These are phyloP conservation scores for Lachnellula subtilissima DNA, from an alignment of 2,329 filamentous ascomycete genomes.

Conservation along the genomic window DNA sequence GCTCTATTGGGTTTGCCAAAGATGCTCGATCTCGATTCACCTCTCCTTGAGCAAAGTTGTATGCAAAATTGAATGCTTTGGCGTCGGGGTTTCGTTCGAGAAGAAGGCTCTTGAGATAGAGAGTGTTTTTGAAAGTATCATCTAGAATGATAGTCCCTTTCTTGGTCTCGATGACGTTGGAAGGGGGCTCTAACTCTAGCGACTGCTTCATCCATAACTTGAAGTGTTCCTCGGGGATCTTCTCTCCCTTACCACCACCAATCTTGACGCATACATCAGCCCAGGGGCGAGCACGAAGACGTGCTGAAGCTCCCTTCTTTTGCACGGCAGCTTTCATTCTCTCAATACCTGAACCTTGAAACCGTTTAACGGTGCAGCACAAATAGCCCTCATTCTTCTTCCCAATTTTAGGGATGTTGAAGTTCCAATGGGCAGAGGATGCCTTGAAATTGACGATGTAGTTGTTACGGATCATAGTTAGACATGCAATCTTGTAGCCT, in stretches of 20 bases:
- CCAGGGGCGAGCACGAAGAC: too few species aligned
- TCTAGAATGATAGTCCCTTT: too few species aligned
- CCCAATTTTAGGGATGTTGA: conserved; percentile 9
- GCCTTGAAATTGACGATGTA: conserved; percentile 18
- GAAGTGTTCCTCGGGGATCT: too few species aligned
- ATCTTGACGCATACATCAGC: too few species aligned
- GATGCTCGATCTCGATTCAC: not conserved
- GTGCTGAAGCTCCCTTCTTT: too few species aligned
- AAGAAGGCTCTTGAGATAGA: not conserved
- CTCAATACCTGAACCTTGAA: not conserved
- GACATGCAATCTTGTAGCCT: conserved; percentile 27
- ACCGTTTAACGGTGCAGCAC: conserved; percentile 5
- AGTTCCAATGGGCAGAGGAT: conserved; percentile 20
- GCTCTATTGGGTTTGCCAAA: not conserved
- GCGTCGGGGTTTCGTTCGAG: not conserved
- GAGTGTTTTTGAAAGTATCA: not conserved
- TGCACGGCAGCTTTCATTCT: not conserved
- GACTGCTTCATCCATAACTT: too few species aligned
- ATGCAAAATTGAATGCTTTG: not conserved
- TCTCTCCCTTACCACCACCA: too few species aligned
- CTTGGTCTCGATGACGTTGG: too few species aligned
- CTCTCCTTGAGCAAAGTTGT: not conserved
- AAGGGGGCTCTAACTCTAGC: too few species aligned
- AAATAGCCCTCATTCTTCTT: conserved; percentile 5
- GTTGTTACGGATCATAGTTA: conserved; percentile 23